Evolutionary conservation across 192 early-diverging fungal species (phyloP).

Genomic region (Chytriomyces sp.): DNA sequence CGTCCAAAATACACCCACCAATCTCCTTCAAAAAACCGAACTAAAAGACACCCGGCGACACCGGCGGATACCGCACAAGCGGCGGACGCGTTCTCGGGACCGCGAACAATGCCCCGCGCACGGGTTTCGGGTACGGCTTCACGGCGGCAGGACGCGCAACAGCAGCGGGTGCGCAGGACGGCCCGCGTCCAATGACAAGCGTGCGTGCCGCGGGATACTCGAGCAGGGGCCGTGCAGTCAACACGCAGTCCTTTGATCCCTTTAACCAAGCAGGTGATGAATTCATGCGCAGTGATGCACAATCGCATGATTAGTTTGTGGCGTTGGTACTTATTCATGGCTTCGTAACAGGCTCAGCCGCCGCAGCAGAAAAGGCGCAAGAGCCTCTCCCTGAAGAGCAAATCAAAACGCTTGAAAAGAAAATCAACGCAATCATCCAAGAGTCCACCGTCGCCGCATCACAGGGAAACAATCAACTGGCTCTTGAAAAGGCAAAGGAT

Average conservation of each 20-base stretch:
- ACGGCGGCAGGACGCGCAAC: slow-evolving; percentile 23
- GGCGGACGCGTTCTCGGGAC: slow-evolving; percentile 33
- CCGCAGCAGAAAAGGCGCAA: slow-evolving; percentile 38
- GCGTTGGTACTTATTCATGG: background rate
- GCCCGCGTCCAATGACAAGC: slow-evolving; percentile 62
- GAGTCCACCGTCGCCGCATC: slow-evolving; percentile 52
- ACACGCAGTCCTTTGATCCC: slow-evolving; percentile 56
- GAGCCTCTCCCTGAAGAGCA: slow-evolving; percentile 61
- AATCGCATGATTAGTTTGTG: too few species aligned
- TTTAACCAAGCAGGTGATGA: slow-evolving; percentile 59
- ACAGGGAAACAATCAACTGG: slow-evolving; percentile 52
- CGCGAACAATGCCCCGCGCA: slow-evolving; percentile 37
- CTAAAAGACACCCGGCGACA: slow-evolving; percentile 20
- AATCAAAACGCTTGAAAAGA: slow-evolving; percentile 58
- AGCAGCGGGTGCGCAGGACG: slow-evolving; percentile 25
- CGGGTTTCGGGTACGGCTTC: slow-evolving; percentile 7
- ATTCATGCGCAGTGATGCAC: background rate
- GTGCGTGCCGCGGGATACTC: slow-evolving; percentile 65
- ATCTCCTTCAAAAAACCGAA: background rate
- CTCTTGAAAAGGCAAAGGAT: slow-evolving; percentile 67
- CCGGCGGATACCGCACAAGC: slow-evolving; percentile 26
- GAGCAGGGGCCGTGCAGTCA: slow-evolving; percentile 49
- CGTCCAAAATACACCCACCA: background rate
- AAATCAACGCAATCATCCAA: slow-evolving; percentile 55
- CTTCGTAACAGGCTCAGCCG: background rate